Conservation (phyloP, 768 basidiomycete species). For the Calocybe gangraenosa region DNA sequence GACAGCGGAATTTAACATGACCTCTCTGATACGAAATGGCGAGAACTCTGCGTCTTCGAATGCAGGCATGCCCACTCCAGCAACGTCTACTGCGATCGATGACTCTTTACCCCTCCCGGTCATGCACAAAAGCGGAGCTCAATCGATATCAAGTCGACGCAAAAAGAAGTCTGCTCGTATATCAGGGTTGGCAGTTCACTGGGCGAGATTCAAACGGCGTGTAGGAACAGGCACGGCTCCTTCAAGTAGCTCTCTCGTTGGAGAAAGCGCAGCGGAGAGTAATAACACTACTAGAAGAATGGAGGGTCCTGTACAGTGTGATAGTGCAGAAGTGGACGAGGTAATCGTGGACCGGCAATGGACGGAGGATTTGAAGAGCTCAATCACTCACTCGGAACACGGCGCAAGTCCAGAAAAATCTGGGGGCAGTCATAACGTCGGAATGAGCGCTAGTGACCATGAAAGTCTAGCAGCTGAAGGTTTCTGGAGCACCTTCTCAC, state of each 20-base stretch:
- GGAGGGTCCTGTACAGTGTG: slow-evolving; percentile 18
- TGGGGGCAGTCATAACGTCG: slow-evolving; percentile 34
- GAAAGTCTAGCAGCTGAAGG: slow-evolving; percentile 32
- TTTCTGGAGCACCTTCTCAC: slow-evolving; percentile 27
- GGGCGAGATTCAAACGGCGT: slow-evolving; percentile 49
- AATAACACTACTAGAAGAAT: slow-evolving; percentile 23
- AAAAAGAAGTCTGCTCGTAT: slow-evolving; percentile 34
- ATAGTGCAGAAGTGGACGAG: slow-evolving; percentile 52
- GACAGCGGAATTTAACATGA: slow-evolving; percentile 14
- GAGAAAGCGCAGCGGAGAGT: slow-evolving; percentile 42
- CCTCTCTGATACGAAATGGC: slow-evolving; percentile 8
- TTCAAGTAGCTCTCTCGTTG: slow-evolving; percentile 49
- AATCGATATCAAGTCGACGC: slow-evolving; percentile 20
- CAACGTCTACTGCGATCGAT: slow-evolving; percentile 23
- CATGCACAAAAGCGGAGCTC: slow-evolving; percentile 23
- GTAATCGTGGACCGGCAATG: slow-evolving; percentile 73
- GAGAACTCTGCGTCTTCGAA: slow-evolving; percentile 12
- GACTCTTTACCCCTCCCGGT: slow-evolving; percentile 40
- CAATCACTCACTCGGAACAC: slow-evolving; percentile 49
- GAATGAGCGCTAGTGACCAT: slow-evolving; percentile 27
- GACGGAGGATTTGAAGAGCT: slow-evolving; percentile 56
- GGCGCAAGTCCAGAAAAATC: slow-evolving; percentile 45
- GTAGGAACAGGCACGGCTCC: slow-evolving; percentile 54
- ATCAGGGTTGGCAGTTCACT: slow-evolving; percentile 34
- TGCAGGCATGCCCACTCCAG: slow-evolving; percentile 18